Evolutionary conservation across 306 rosid species (phyloP).

Genomic region (cucumber (Cucumis sativus)): Cucumber_9930_V3 NC_026658.2:16507001-16507500

Average conservation of each 20-base stretch:
- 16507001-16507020: neutral
- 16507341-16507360: slow-evolving; percentile 10
- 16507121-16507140: neutral
- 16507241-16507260: neutral
- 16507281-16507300: neutral
- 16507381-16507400: neutral
- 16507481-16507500: slow-evolving; percentile 18
- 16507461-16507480: slow-evolving; percentile 11
- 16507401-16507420: slow-evolving; percentile 13
- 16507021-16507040: neutral
- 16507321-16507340: slow-evolving; percentile 7
- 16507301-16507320: slow-evolving; percentile 5
- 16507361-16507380: slow-evolving; percentile 5
- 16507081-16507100: neutral
- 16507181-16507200: slow-evolving; percentile 12
- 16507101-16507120: neutral
- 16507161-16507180: neutral
- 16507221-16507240: slow-evolving; percentile 11
- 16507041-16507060: neutral
- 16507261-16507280: neutral
- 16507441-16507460: neutral
- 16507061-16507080: neutral
- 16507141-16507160: neutral
- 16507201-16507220: slow-evolving; percentile 12
- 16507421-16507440: slow-evolving; percentile 16